phyloP scores from a whole-genome alignment of 140 eudicot species.

The Oenanthe javanica region DNA sequence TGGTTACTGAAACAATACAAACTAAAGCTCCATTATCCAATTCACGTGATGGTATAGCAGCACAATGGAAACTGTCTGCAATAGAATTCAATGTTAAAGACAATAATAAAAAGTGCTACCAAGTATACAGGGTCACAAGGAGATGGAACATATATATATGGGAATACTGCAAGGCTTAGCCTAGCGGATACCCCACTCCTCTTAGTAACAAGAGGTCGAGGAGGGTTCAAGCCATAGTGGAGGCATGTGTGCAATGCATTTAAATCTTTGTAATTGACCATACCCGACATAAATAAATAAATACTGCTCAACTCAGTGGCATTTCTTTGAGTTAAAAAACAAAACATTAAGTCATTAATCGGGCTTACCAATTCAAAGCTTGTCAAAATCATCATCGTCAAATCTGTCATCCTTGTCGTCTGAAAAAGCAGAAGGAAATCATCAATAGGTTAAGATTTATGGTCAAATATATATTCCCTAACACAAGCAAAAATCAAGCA shows the following conservation, averaged over 20 bases:
- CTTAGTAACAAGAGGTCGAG: no score
- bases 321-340: neutral
- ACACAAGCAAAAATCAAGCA: neutral
- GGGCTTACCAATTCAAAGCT: slow-evolving; percentile 62
- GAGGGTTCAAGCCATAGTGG: neutral
- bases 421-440: slow-evolving; percentile 25
- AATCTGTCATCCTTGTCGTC: slow-evolving; percentile 67
- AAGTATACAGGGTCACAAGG: no score
- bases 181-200: neutral
- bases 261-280: neutral
- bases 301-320: neutral
- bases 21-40: no score
- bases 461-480: neutral
- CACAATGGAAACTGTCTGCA: no score
- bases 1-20: no score
- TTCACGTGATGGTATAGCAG: no score
- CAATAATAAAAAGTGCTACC: no score
- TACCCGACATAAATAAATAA: neutral
- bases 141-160: no score
- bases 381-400: slow-evolving; percentile 97
- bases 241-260: neutral
- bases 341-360: neutral
- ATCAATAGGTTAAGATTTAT: slow-evolving; percentile 3
- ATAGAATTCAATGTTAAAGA: no score
- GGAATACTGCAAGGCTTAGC: neutral